These are phyloP conservation scores for Carex myosuroides DNA, from an alignment of 176 grass and related monocot genomes.

Conservation along the genomic window DNA sequence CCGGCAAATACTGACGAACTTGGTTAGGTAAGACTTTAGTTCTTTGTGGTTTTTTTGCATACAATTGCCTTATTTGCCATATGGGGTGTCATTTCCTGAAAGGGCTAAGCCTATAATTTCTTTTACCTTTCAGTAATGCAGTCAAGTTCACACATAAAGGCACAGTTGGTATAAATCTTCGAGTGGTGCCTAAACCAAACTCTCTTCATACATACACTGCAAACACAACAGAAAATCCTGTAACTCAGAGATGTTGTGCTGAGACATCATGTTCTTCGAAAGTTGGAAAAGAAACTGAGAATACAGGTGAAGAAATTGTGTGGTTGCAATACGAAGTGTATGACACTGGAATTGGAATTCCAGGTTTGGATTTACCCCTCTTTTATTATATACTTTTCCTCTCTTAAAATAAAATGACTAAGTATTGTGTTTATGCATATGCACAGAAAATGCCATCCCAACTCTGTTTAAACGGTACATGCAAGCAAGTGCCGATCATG, in stretches of 20 bases:
- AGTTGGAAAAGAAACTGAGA: conserved; percentile 38
- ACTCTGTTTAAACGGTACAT: conserved; percentile 79
- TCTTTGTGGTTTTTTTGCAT: conserved; percentile 10
- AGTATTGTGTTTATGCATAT: conserved; percentile 15
- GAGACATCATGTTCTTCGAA: conserved; percentile 36
- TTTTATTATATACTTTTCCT: conserved; percentile 17
- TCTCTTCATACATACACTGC: conserved; percentile 23
- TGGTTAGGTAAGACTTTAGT: conserved; percentile 58
- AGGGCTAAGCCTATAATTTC: not conserved
- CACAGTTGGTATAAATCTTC: conserved; percentile 76
- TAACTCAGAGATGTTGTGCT: conserved; percentile 29
- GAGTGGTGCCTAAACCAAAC: conserved; percentile 37
- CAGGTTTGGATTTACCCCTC: conserved; percentile 48
- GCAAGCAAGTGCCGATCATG: conserved; percentile 91
- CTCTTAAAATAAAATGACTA: not conserved
- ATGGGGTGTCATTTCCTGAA: not conserved
- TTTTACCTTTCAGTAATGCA: conserved; percentile 59
- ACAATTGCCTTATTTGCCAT: not conserved
- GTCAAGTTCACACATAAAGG: conserved; percentile 96
- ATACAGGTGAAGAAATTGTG: conserved; percentile 40
- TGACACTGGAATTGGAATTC: conserved; percentile 96
- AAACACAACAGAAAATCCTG: conserved; percentile 16
- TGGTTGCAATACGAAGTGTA: conserved; percentile 79
- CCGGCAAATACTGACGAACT: conserved; percentile 89
- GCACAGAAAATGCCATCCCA: conserved; percentile 78